Evolutionary conservation across 2,329 filamentous ascomycete species (phyloP), one percentile per base, ranked within the genome.

Genomic region (Pezicula neosporulosa): DNA sequence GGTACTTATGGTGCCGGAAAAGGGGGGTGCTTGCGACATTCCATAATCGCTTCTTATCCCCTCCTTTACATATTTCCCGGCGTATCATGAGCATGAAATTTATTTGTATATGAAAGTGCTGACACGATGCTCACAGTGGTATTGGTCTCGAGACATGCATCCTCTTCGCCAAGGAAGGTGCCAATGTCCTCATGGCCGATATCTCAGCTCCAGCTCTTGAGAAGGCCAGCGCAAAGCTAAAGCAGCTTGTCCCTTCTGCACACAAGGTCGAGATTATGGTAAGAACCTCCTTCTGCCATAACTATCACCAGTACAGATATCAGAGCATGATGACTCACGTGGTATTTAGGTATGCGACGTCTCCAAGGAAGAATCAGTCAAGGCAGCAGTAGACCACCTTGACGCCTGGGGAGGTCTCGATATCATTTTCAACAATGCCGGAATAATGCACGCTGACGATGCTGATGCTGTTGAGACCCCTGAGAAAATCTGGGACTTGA

Each of bases 361-460:
- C 35, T 84, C 83, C 60, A 86, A 85, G 63, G 87, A 90, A 66
- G 66, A 77, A 28, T 78, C 87, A 19, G 77, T 90, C 16, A 70
- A 82, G 58, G 77, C 78, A 15, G 77, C 82, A 56, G 74, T 90
- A 27, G 79, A 80, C 44, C 72, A 77, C 15, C 70, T 87, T 30
- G 86, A 90, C 63, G 68, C 76, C 21, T 87, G 85, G 82, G 87
- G 86, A 56, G 87, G 87, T 37, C 69, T 86, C 1, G 87, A 90
- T 61, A 77, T 90, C 62, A 84, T 90, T 61, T 90, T 90, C 78
- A 90, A 90, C 75, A 90, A 90, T 62, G 87, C 87, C 15, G 87
- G 87, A 15, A 90, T 90, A 60, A 90, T 90, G 86, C 86, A 90
- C 66, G 78, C 77, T 19, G 76, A 86, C 52, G 81, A 83, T 57